Base-by-base conservation (phyloP, 2,329 filamentous ascomycete species). In the Huntiella savannae region DNA sequence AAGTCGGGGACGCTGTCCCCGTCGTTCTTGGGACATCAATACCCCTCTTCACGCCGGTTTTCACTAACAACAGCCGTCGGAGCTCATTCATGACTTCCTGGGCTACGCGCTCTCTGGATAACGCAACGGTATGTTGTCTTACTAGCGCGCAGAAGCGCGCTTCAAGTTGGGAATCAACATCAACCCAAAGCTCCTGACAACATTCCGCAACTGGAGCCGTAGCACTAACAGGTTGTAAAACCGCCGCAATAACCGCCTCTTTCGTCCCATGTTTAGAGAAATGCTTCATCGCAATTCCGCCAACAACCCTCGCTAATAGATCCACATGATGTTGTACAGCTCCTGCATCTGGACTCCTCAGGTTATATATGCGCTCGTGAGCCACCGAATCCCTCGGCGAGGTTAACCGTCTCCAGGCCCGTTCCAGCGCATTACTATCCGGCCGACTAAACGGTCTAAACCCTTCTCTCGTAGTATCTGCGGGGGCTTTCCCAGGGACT, bases 381-480 rank as follows among this genome's bases (percentile, higher is more conserved):
- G 67, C 64, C 51, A 62, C 57, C 50, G 63, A 57, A 59, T 71
- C 64, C 51, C 66, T 58, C 49, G 67, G 59, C 32, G 67, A 65
- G 16, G 64, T 61, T 12, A 91, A 65, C 12, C 67, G 63, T 38
- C 78, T 62, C 83, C 87, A 94, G 33, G 83, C 75, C 52, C 76
- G 73, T 58, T 93, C 84, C 10, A 94, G 66, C 2, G 79, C 76
- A 53, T 78, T 75, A 53, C 88, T 92, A 62, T 94, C 86, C 49
- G 75, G 77, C 4, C 68, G 68, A 0, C 82, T 80, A 60, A 93
- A 94, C 0, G 86, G 84, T 38, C 82, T 75, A 6, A 85, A 73
- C 40, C 76, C 72, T 33, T 71, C 68, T 54, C 71, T 77, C 15
- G 33, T 39, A 33, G 68, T 61, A 19, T 36, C 40, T 8, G 16